Evolutionary conservation across 306 rosid species (phyloP).

Genomic region (Prunus mira): DNA sequence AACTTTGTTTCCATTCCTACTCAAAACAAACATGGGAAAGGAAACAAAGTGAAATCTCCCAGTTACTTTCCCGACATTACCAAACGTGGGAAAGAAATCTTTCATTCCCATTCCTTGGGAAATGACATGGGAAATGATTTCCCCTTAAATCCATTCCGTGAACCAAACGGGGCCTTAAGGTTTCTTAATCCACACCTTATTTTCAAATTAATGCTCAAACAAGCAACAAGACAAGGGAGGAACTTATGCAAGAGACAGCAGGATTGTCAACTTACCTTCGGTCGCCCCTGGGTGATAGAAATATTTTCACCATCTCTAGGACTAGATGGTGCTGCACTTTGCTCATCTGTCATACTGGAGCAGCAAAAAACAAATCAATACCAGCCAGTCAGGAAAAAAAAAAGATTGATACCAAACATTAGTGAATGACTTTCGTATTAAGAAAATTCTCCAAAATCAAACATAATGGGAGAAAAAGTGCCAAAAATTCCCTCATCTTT

Average conservation of each 20-base stretch:
- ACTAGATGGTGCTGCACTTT: slow-evolving; percentile 67
- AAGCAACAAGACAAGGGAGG: not conserved
- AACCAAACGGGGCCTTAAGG: not conserved
- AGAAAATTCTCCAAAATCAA: not conserved
- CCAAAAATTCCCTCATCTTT: not conserved
- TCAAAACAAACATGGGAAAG: no score
- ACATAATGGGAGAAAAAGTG: not conserved
- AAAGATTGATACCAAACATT: not conserved
- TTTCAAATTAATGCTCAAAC: not conserved
- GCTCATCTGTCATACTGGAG: slow-evolving; percentile 93
- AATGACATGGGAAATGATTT: no score
- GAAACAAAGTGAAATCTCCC: no score
- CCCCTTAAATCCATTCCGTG: no score
- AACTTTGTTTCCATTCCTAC: no score
- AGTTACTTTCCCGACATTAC: no score
- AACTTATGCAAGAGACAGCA: slow-evolving; percentile 6
- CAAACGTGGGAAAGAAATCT: no score
- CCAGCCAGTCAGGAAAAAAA: not conserved
- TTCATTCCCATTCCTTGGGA: no score
- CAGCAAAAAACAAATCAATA: slow-evolving; percentile 16
- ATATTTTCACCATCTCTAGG: slow-evolving; percentile 94
- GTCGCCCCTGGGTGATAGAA: slow-evolving; percentile 69
- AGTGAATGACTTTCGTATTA: not conserved
- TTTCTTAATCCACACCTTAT: not conserved
- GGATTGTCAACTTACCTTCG: slow-evolving; percentile 55